These are phyloP conservation scores for Cladosporium sp. DNA, from an alignment of 2,329 filamentous ascomycete species.

Conservation along the genomic window DNA sequence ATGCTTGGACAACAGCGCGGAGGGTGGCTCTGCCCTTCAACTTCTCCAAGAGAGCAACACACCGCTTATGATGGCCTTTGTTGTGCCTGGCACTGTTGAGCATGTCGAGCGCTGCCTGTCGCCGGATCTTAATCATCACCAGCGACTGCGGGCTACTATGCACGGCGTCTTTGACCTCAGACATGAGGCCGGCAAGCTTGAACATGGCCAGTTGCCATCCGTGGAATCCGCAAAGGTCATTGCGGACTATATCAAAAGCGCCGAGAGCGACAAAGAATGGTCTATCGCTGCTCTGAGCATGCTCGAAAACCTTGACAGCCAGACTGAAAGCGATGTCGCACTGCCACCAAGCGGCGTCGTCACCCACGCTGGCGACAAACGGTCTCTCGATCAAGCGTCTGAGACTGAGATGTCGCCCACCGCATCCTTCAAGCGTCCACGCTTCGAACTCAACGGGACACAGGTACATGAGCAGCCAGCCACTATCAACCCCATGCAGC, in stretches of 20 bases:
- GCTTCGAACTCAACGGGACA: conserved; percentile 14
- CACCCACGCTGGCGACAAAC: conserved; percentile 17
- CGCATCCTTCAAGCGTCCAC: conserved; percentile 24
- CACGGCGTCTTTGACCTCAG: conserved; percentile 33
- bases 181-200: conserved; percentile 32
- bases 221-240: conserved; percentile 22
- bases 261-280: conserved; percentile 20
- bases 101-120: conserved; percentile 41
- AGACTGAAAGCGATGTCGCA: conserved; percentile 29
- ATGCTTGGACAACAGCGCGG: conserved; percentile 35
- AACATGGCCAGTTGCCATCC: conserved; percentile 21
- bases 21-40: conserved; percentile 4
- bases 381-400: conserved; percentile 11
- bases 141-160: conserved; percentile 34
- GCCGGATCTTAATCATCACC: conserved; percentile 19
- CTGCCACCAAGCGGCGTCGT: background rate
- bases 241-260: conserved; percentile 19
- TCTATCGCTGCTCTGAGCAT: conserved; percentile 22
- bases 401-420: conserved; percentile 4
- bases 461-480: conserved; percentile 17
- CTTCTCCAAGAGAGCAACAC: background rate
- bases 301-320: conserved; percentile 30
- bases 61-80: conserved; percentile 21
- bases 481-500: conserved; percentile 31
- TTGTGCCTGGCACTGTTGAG: conserved; percentile 39